Conservation (phyloP, 352 stramenopile genomes). For the Phytophthora multivora region DNA sequence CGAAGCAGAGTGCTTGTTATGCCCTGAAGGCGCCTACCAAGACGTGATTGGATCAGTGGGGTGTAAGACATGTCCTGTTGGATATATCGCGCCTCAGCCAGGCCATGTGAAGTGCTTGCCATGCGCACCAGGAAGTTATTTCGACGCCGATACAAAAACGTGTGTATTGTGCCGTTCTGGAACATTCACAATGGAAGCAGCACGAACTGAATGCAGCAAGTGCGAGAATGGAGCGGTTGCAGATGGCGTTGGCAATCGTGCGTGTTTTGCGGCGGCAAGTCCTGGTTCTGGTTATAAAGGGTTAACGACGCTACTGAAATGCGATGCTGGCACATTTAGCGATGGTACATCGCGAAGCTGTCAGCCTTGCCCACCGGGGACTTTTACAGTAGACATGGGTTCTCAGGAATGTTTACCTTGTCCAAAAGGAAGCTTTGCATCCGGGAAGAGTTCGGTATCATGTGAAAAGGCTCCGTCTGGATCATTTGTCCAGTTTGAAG, state of each 20-base stretch:
- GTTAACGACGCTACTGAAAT: conserved; percentile 19
- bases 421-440: conserved; percentile 40
- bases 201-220: conserved; percentile 31
- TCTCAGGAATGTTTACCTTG: conserved; percentile 37
- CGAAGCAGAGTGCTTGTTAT: conserved; percentile 53
- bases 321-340: conserved; percentile 43
- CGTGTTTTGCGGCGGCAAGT: conserved; percentile 28
- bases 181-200: conserved; percentile 34
- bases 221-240: conserved; percentile 39
- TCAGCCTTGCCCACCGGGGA: conserved; percentile 37
- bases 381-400: conserved; percentile 22
- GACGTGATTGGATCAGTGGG: conserved; percentile 21
- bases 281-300: conserved; percentile 24
- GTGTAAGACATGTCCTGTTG: conserved; percentile 46
- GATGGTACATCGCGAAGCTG: conserved; percentile 36
- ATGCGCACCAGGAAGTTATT: conserved; percentile 49
- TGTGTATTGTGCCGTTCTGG: conserved; percentile 45
- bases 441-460: conserved; percentile 12
- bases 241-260: conserved; percentile 33
- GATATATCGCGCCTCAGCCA: conserved; percentile 38
- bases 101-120: conserved; percentile 43
- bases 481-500: conserved; percentile 39
- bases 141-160: conserved; percentile 23
- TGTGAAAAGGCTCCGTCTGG: conserved; percentile 41
- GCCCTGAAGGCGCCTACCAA: conserved; percentile 49